Conservation (phyloP, 1,139 yeast genomes). For the Candida smagusa region DNA sequence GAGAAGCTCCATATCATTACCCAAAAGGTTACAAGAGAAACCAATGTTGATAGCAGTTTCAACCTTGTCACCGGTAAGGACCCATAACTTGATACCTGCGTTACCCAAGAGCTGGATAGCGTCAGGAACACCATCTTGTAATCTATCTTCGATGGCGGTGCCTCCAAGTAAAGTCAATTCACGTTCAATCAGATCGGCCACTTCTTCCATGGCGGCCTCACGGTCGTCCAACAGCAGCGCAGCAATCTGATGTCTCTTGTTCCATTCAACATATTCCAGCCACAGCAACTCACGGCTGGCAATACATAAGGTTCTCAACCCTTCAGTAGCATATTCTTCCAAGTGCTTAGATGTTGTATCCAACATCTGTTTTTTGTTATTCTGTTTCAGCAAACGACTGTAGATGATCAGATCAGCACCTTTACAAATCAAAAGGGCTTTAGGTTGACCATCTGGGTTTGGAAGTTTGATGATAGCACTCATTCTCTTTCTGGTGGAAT, state of each 20-base stretch:
- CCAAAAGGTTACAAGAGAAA: conserved; percentile 48
- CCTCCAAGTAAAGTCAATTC: conserved; percentile 47
- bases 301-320: conserved; percentile 47
- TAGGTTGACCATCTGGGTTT: conserved; percentile 28
- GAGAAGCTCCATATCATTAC: conserved; percentile 45
- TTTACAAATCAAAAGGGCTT: conserved; percentile 43
- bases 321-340: conserved; percentile 47
- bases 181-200: conserved; percentile 46
- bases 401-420: conserved; percentile 51
- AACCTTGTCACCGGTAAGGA: conserved; percentile 49
- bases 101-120: conserved; percentile 41
- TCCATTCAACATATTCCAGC: conserved; percentile 44
- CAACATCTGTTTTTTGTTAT: conserved; percentile 29
- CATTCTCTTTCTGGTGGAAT: conserved; percentile 67
- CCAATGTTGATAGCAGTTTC: conserved; percentile 53
- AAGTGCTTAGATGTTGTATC: conserved; percentile 38
- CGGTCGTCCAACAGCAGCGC: conserved; percentile 42
- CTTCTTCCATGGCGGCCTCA: conserved; percentile 45
- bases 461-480: conserved; percentile 77
- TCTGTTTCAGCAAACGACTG: conserved; percentile 32
- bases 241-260: conserved; percentile 38
- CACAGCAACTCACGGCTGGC: conserved; percentile 44
- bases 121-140: conserved; percentile 52
- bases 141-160: conserved; percentile 50
- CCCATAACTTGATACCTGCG: conserved; percentile 53